phyloP scores from a whole-genome alignment of 257 asterid species.

The Perilla frutescens region DNA sequence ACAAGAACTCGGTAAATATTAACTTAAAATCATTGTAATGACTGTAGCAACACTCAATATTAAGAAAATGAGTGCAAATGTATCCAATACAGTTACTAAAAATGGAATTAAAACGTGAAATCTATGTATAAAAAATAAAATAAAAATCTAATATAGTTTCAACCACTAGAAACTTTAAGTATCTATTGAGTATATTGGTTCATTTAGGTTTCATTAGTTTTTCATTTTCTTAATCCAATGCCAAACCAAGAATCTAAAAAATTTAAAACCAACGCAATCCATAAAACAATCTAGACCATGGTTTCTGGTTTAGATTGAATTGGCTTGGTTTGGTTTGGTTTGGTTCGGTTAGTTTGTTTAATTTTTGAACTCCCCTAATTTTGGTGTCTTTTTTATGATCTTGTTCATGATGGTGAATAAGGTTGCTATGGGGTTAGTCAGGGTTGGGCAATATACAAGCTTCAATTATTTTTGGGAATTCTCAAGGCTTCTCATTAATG shows the following conservation, averaged over 20 bases:
- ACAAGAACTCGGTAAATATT: neutral
- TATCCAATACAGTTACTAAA: no score
- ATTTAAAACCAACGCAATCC: neutral
- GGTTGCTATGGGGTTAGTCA: neutral
- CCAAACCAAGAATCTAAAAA: neutral
- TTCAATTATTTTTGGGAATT: neutral
- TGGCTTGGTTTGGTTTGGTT: neutral
- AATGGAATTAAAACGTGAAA: neutral
- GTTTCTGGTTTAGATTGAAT: neutral
- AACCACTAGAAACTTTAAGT: no score
- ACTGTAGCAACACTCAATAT: no score
- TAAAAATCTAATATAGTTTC: no score
- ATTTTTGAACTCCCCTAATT: neutral
- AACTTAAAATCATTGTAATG: neutral
- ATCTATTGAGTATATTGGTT: no score
- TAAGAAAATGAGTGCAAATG: no score
- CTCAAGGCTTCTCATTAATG: neutral
- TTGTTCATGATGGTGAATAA: neutral
- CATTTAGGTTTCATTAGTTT: neutral
- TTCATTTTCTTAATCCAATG: neutral
- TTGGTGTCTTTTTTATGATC: neutral
- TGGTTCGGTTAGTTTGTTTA: no score
- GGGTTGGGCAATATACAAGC: neutral
- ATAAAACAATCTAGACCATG: neutral
- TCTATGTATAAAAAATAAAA: neutral